Evolutionary conservation across 305 asterid genomes (phyloP), one percentile per base, ranked within the genome.

Genomic region (Fraxinus xanthoxyloides): DNA sequence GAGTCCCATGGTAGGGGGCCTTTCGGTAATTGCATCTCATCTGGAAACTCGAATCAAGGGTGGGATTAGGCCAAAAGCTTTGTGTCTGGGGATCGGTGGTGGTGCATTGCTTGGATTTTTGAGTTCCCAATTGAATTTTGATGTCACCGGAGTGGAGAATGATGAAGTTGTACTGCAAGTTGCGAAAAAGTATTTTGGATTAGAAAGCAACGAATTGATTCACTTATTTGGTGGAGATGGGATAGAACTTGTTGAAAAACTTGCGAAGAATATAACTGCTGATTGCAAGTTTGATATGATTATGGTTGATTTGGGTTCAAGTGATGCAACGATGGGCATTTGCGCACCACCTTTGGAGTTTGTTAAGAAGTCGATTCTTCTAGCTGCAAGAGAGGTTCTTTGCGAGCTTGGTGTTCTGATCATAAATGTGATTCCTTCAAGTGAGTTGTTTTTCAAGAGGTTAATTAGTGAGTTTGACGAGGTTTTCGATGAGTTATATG

Each of bases 41-140:
- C 61, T 95, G 83, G 92, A 92, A 12, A 76, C 69, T n/a, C 85
- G 79, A 61, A 84, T 84, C 19, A 48, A 1, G 7, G 72, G 12
- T 1, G 92, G 92, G 6, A 36, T 84, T 54, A 90, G 85, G 79
- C 95, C 95, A 0, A 92, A 75, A 83, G 97, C 92, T n/a, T 79
- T 95, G 84, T 95, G 98, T 76, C 85, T 95, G 78, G 98, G 99
- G 36, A 92, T 95, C 23, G 99, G 99, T 38, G 98, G 98, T 82
- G 99, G 99, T 46, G 94, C 94, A 48, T 87, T 95, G 88, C 86
- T 92, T 76, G 87, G 91, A 72, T 95, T 89, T 75, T 85, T 95
- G 89, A 83, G 84, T 56, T 54, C 36, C 28, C 85, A 83, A 30
- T 79, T 95, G 87, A 85, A 86, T 32, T 90, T 95, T 32, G 91